A percentile compares a stretch with the other conserved stretches of the same genome.
These are phyloP conservation scores for Fusarium oxysporum DNA, from an alignment of 2,329 filamentous ascomycete species.

Conservation along the genomic window DNA sequence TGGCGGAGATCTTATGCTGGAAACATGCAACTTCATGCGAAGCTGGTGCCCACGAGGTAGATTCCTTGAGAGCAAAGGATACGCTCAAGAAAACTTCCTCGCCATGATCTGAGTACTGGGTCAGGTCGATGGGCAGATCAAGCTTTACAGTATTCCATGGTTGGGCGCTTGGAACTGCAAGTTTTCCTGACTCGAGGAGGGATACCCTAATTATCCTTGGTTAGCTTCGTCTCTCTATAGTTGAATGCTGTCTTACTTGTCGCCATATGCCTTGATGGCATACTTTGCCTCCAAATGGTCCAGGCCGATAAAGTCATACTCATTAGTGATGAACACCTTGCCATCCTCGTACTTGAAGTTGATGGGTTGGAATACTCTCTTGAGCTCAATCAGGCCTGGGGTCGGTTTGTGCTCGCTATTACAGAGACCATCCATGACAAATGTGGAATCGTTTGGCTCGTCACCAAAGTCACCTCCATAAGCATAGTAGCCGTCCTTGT, in stretches of 20 bases:
- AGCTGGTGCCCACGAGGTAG: neutral
- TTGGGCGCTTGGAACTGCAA: neutral
- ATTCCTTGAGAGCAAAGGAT: neutral
- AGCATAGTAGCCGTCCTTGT: constrained; percentile 10
- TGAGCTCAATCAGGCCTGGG: neutral
- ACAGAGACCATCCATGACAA: constrained; percentile 17
- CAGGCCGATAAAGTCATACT: constrained; percentile 11
- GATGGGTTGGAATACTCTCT: constrained; percentile 12
- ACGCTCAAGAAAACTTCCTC: constrained; percentile 1
- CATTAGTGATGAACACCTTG: neutral
- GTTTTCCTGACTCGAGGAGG: neutral
- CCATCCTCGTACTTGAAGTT: neutral
- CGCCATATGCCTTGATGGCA: neutral
- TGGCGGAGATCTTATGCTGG: constrained; percentile 8
- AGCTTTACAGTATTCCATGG: neutral
- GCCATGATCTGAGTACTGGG: neutral
- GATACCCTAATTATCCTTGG: fast-evolving
- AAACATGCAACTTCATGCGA: constrained; percentile 11
- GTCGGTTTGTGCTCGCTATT: constrained; percentile 18
- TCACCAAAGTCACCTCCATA: constrained; percentile 23
- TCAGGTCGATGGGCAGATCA: neutral
- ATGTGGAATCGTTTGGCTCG: constrained; percentile 3
- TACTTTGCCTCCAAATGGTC: neutral
- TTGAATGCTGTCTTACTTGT: neutral
- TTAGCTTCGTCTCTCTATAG: neutral